Base-by-base conservation (phyloP, 345 rosid genomes). In the Excoecaria agallocha region DNA sequence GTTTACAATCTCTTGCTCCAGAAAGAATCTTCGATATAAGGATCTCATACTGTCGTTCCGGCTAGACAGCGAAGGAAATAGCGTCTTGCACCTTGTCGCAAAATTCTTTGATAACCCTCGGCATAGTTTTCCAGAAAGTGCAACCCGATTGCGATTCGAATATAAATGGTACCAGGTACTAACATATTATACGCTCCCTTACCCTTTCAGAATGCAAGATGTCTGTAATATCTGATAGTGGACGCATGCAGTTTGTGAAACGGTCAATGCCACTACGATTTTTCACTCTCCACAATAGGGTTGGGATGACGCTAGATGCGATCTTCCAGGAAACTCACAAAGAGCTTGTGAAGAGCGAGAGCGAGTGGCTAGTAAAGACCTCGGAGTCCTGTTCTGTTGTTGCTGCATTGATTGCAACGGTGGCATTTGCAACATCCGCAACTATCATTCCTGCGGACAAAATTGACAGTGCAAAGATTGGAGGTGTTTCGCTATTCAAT, bases 81-180 rank as follows among this genome's bases (percentile, higher is more conserved):
- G 71, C 39, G 79, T 79, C 22, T 68, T 75, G 45, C 82, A 78
- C 22, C 74, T 81, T 56, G 77, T 79, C 0, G 84, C 77, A 8
- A 67, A 12, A 19, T 52, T 16, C 10, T 64, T 74, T 17, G 64
- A 45, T 49, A 25, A 48, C 13, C 79, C 81, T 35, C 66, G 76
- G 76, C 68, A 46, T 3, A 67, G 1, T 30, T 30, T 0, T 30
- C 30, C 30, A 1, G 30, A 30, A 1, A 30, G 30, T 30, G 30
- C 30, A 30, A 30, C 30, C 30, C 30, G 30, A 30, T 30, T 30
- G 30, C 30, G 30, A 30, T 0, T 1, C 30, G 30, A 1, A 30
- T 30, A 30, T 30, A 30, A 30, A 30, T 30, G 30, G 30, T 78
- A 45, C 79, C 69, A 5, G 81, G 81, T 6, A 64, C 68, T 1